Percentiles rank a stretch among this genome's conserved stretches.
These are phyloP conservation scores for Phytopythium mirpurense DNA, from an alignment of 352 stramenopile species.

Conservation along the genomic window DNA sequence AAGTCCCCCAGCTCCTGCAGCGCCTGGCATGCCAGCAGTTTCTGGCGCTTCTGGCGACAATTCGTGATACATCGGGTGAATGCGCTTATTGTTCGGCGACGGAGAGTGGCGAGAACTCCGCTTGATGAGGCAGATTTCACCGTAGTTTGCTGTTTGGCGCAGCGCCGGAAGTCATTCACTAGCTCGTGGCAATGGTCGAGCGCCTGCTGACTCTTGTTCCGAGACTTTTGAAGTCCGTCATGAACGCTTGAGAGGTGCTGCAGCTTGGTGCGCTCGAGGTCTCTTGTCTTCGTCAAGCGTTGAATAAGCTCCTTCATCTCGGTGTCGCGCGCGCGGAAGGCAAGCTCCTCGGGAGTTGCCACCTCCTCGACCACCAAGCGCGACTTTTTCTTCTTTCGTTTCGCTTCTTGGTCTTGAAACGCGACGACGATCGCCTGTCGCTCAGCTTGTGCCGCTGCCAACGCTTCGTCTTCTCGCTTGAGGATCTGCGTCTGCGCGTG, in stretches of 20 bases:
- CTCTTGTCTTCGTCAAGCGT: conserved; percentile 13
- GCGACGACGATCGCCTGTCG: conserved; percentile 29
- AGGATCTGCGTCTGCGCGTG: conserved; percentile 68
- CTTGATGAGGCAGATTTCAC: not conserved
- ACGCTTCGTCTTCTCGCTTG: conserved; percentile 16
- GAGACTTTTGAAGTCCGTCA: conserved; percentile 29
- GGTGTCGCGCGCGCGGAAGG: conserved; percentile 37
- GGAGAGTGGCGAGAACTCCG: conserved; percentile 9
- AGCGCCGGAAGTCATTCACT: conserved; percentile 35
- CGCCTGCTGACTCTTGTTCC: conserved; percentile 59
- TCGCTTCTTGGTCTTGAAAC: conserved; percentile 57
- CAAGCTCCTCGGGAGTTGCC: conserved; percentile 51
- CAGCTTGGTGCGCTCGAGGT: conserved; percentile 23
- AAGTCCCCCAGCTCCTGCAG: conserved; percentile 74
- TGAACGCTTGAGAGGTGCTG: conserved; percentile 15
- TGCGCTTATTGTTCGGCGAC: conserved; percentile 29
- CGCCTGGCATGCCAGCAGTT: conserved; percentile 45
- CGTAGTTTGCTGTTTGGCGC: not conserved
- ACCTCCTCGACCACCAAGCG: conserved; percentile 67
- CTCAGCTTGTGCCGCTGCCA: conserved; percentile 26
- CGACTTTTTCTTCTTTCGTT: conserved; percentile 85
- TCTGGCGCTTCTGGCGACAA: conserved; percentile 62
- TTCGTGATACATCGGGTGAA: conserved; percentile 52
- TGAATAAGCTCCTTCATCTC: conserved; percentile 37
- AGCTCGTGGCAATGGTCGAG: conserved; percentile 45